phyloP scores from a whole-genome alignment of 345 rosid genomes.

The Isatis tinctoria region DNA sequence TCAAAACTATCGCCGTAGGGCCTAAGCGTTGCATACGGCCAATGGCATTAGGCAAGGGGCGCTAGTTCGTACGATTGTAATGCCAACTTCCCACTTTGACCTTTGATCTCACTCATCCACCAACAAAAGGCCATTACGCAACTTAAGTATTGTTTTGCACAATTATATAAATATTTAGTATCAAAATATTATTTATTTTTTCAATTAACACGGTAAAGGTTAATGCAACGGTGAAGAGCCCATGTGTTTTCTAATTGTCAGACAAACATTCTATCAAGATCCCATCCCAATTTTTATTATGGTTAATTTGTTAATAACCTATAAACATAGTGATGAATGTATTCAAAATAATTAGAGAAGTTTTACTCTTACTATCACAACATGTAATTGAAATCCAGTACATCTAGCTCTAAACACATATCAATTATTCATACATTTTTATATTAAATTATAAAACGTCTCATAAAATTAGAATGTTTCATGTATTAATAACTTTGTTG shows the following conservation, averaged over 20 bases:
- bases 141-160: neutral
- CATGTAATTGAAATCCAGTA: no score
- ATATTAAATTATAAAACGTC: neutral
- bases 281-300: neutral
- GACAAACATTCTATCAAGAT: neutral
- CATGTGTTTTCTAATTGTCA: neutral
- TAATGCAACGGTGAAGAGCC: neutral
- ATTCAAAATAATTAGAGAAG: neutral
- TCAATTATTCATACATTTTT: no score
- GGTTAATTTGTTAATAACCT: neutral
- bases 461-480: neutral
- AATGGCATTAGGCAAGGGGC: conserved; percentile 20
- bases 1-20: neutral
- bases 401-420: no score
- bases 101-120: conserved; percentile 23
- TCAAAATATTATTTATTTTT: no score
- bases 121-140: conserved; percentile 12
- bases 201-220: neutral
- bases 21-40: neutral
- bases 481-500: neutral
- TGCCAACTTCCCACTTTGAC: conserved; percentile 17
- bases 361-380: neutral
- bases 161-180: neutral
- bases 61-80: neutral
- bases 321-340: neutral